Base-by-base conservation (phyloP, 2,329 filamentous ascomycete species). In the Pseudocercospora ulei region DNA sequence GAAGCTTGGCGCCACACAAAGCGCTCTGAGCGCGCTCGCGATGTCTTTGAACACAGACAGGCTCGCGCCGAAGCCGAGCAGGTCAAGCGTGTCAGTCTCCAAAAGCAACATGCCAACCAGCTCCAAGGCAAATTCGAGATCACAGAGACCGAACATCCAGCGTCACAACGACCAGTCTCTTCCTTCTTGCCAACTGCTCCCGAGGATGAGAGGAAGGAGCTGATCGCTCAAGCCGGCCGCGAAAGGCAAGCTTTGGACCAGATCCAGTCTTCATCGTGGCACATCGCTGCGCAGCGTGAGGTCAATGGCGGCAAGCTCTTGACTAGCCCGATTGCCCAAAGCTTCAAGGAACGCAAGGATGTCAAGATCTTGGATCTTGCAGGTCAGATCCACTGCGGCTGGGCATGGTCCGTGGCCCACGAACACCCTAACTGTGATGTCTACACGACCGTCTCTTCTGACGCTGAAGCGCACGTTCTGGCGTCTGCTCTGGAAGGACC, bases 361-460 rank as follows among this genome's bases (percentile, higher is more conserved):
- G 66, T 77, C 3, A 70, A 81, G 20, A 80, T 95, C 41, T 73
- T 96, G 16, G 88, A 96, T 57, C 76, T 95, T 20, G 86, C 83
- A 33, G 87, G 87, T 28, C 79, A 88, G 57, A 72, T 80, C 0
- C 76, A 82, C 8, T 88, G 85, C 57, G 86, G 93, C 62, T 98
- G 90, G 90, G 88, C 83, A 13, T 98, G 90, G 90, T 79, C 90
- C 57, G 82, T 85, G 41, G 86, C 90, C 1, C 71, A 82, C 33
- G 80, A 88, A 59, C 90, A 87, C 61, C 84, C 83, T 11, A 80
- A 84, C 58, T 74, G 82, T 40, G 86, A 84, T 59, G 76, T 95
- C 38, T 92, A 87, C 65, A 95, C 88, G 0, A 84, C 88, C 38
- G 56, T 61, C 23, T 63, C 62, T 5, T 51, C 56, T 13, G 56